Evolutionary conservation across 2,329 filamentous ascomycete species (phyloP), one percentile per base, ranked within the genome.

Genomic region (Diaporthe amygdali): DNA sequence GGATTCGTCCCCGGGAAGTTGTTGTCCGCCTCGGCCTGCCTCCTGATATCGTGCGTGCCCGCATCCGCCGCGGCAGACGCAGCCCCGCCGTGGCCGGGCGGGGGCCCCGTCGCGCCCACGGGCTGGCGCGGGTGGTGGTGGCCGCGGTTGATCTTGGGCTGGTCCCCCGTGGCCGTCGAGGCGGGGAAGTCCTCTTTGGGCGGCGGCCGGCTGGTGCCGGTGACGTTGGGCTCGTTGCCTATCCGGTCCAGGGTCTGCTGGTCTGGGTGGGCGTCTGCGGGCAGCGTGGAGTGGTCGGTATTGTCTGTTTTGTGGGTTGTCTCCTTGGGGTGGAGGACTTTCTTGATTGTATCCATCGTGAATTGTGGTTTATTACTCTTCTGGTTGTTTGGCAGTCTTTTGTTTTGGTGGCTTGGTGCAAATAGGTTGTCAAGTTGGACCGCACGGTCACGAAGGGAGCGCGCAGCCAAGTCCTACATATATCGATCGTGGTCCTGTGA

Each of bases 1-100:
- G 74, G 74, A 68, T 75, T 75, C 27, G 74, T 75, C 22, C 72
- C 72, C 2, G 72, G 72, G 69, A 75, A 75, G 39, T 75, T 75
- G 7, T 75, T 75, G 20, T 47, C 71, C 41, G 49, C 63, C 69
- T 75, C 74, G 14, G 71, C 74, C 30, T 63, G 54, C 25, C 56
- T 54, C 67, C 59, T 71, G 15, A 27, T 22, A 37, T 37, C 20
- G 51, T 56, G 39, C 17, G 20, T 32, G 20, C 44, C 25, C 4
- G 68, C 52, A 47, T 32, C 25, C 12, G 54, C 56, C 44, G 20
- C 4, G 32, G 30, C 52, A 63, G 15, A 49, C 54, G 44, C 41
- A 46, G 25, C 67, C 27, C 34, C 54, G 67, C 51, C 27, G 61
- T 70, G 71, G 44, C 66, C 69, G 6, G 67, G 52, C 30, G 71